Evolutionary conservation across 371 early-diverging fungal genomes (phyloP).

Genomic region (Fennellomyces sp.): DNA sequence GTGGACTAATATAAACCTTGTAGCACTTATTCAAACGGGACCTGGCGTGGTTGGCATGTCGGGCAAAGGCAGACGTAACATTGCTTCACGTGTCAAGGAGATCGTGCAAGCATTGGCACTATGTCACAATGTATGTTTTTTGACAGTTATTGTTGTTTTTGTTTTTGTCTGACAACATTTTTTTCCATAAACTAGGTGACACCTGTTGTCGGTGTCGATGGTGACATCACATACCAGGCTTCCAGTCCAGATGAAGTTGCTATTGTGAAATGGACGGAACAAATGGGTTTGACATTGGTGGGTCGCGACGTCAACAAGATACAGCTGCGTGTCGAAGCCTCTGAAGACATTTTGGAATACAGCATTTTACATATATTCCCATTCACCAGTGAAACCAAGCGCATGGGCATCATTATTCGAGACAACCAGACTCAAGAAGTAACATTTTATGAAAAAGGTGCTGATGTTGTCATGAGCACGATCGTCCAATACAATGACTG

Average conservation of each 20-base stretch:
- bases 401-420: slow-evolving; percentile 98
- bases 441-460: slow-evolving; percentile 96
- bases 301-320: slow-evolving; percentile 78
- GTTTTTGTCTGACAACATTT: slow-evolving; percentile 2
- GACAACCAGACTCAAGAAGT: slow-evolving; percentile 71
- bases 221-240: slow-evolving; percentile 86
- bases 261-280: slow-evolving; percentile 96
- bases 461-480: slow-evolving; percentile 95
- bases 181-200: slow-evolving; percentile 28
- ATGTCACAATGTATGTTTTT: slow-evolving; percentile 89
- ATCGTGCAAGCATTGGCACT: slow-evolving; percentile 87
- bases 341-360: slow-evolving; percentile 59
- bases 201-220: slow-evolving; percentile 61
- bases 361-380: slow-evolving; percentile 94
- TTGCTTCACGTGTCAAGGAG: slow-evolving; percentile 77
- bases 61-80: slow-evolving; percentile 70
- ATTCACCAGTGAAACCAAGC: slow-evolving; percentile 97
- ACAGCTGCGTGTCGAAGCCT: slow-evolving; percentile 59
- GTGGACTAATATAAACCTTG: not conserved
- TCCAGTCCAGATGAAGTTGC: slow-evolving; percentile 99
- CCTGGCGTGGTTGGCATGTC: slow-evolving; percentile 26
- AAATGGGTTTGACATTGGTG: slow-evolving; percentile 86
- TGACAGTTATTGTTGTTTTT: too few species aligned
- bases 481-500: slow-evolving; percentile 97
- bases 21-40: slow-evolving; percentile 18